Percentiles rank a stretch among this genome's conserved stretches.
Evolutionary conservation across 352 stramenopile species (phyloP).

Genomic region (Elongisporangium prolatum): DNA sequence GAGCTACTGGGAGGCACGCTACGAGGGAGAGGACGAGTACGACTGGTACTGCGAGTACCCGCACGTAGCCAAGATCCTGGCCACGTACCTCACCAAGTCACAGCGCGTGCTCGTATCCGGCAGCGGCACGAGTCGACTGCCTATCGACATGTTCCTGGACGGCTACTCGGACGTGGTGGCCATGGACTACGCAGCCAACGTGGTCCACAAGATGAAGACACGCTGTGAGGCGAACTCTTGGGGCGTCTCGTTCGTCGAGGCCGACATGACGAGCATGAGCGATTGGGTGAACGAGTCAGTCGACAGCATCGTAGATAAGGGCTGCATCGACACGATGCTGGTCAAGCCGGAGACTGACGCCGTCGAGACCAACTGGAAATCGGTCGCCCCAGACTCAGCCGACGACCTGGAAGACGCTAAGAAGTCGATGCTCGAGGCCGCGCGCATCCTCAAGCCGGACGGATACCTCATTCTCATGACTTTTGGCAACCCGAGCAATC

Average conservation of each 20-base stretch:
- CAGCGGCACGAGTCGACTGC: conserved; percentile 43
- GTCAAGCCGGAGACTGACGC: conserved; percentile 42
- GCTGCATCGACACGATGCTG: conserved; percentile 54
- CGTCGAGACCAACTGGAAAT: conserved; percentile 37
- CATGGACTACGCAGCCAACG: conserved; percentile 50
- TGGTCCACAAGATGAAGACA: conserved; percentile 43
- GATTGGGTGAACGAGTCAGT: conserved; percentile 28
- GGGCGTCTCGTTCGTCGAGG: conserved; percentile 31
- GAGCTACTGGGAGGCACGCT: conserved; percentile 49
- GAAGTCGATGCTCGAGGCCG: conserved; percentile 34
- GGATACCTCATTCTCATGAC: conserved; percentile 42
- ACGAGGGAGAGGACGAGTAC: conserved; percentile 46
- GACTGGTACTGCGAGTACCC: conserved; percentile 56
- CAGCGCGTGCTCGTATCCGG: conserved; percentile 30
- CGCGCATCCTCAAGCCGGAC: conserved; percentile 29
- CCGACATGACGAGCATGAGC: conserved; percentile 42
- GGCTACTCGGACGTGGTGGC: conserved; percentile 39
- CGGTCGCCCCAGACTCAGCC: conserved; percentile 27
- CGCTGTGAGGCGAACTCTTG: conserved; percentile 24
- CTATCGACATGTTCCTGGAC: conserved; percentile 40
- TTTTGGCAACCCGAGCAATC: conserved; percentile 44
- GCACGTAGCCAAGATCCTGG: conserved; percentile 34
- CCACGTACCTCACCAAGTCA: conserved; percentile 23
- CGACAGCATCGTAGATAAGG: conserved; percentile 53
- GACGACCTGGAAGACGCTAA: conserved; percentile 33